These are phyloP conservation scores for Rhynchospora tenuis DNA, from an alignment of 176 grass and related monocot genomes.

Conservation along the genomic window DNA sequence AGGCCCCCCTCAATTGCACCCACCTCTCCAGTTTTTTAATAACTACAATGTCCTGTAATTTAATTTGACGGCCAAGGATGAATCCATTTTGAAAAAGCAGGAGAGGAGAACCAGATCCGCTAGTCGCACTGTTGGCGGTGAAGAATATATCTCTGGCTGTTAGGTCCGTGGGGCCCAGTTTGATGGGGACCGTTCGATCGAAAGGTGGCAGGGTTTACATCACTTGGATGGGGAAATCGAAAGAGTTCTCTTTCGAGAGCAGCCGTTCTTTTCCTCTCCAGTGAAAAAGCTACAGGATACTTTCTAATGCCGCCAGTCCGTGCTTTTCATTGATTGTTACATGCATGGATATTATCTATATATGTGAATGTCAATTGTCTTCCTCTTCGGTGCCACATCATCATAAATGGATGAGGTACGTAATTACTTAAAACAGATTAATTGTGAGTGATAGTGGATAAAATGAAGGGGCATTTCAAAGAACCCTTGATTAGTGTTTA, in stretches of 20 bases:
- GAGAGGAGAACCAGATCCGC: not conserved
- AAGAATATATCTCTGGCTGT: conserved; percentile 20
- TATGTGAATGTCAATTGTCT: too few species aligned
- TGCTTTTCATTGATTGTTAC: not conserved
- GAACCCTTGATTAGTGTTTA: too few species aligned
- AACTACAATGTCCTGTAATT: not conserved
- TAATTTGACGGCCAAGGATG: not conserved
- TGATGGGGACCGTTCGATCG: conserved; percentile 34
- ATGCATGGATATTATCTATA: not conserved
- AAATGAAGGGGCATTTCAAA: too few species aligned
- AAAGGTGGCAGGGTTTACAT: conserved; percentile 18
- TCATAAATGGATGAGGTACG: too few species aligned
- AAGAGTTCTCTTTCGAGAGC: not conserved
- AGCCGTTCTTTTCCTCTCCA: not conserved
- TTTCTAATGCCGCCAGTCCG: not conserved
- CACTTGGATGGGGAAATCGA: not conserved
- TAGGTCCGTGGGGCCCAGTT: conserved; percentile 18
- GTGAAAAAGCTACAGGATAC: not conserved
- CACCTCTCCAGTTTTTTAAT: not conserved
- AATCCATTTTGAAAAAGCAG: not conserved
- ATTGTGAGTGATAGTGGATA: too few species aligned
- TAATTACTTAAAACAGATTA: too few species aligned
- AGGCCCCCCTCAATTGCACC: not conserved
- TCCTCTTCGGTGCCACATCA: too few species aligned
- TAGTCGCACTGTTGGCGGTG: not conserved